Evolutionary conservation across 1,284 basidiomycete genomes (phyloP), one percentile per base, ranked within the genome.

Genomic region (Athelia psychrophila): DNA sequence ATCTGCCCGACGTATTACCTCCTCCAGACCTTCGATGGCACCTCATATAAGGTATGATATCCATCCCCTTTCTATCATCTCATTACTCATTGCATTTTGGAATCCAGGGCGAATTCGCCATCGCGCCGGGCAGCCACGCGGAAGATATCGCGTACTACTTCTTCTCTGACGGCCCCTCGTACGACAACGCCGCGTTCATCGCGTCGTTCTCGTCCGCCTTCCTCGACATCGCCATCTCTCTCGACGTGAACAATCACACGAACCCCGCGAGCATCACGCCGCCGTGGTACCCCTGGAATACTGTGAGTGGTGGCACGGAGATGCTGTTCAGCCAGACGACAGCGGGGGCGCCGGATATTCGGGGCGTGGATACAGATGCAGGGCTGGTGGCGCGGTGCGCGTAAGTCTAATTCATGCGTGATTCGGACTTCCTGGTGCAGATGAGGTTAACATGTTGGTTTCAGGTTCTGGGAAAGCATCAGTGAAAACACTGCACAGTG

Each of bases 1-100:
- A 58, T 66, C 32, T 71, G 69, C 48, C 67, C 69, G 2, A 63
- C 68, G 2, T 69, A 71, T 51, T 55, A 46, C 30, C 32, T 70
- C 8, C 55, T 69, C 10, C 51, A 51, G 18, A 62, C 66, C 13
- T 70, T 69, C 53, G 19, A 49, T 1, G 53, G 55, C 0, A 49
- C 46, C 4, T 53, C 64, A 6, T 67, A 56, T 49, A 68, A 67
- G 56, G 66, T 59, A 19, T 20, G 25, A 12, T 35, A 42, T 6
- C 38, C 6, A 9, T 9, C 20, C 8, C 38, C 5, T 42, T 42
- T 42, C n/a, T 35, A n/a, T 18, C 38, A 9, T 42, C n/a, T 8
- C 6, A 42, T 42, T 16, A 8, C 6, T 42, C n/a, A 42, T 30
- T 22, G 6, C 38, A 6, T 42, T 16, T 22, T n/a, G 22, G 13